Conservation (phyloP, 2,329 filamentous ascomycete species). For the Aureobasidium melanogenum region DNA sequence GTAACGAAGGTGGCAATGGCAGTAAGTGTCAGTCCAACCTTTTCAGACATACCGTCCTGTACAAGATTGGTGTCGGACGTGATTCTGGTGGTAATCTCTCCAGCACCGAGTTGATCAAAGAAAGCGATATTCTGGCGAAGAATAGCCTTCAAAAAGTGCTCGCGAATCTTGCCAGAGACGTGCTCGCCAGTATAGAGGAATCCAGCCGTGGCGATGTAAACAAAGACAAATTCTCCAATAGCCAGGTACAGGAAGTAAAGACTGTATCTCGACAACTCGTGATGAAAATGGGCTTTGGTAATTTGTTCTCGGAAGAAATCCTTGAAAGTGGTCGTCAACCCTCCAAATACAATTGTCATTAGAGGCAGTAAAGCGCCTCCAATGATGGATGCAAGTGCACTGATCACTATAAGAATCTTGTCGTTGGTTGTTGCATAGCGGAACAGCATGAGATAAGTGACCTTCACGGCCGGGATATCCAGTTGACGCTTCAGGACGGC, state of each 20-base stretch:
- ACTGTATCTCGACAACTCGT: conserved; percentile 53
- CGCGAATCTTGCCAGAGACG: conserved; percentile 46
- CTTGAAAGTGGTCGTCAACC: conserved; percentile 64
- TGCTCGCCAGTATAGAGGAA: conserved; percentile 62
- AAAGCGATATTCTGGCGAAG: conserved; percentile 84
- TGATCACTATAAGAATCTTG: conserved; percentile 31
- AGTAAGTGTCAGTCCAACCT: conserved; percentile 68
- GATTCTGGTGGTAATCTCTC: conserved; percentile 89
- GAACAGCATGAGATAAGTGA: conserved; percentile 34
- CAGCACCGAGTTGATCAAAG: conserved; percentile 86
- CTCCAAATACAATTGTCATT: conserved; percentile 58
- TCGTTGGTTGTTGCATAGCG: conserved; percentile 37
- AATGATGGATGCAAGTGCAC: conserved; percentile 27
- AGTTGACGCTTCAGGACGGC: conserved; percentile 30
- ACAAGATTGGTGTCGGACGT: conserved; percentile 90
- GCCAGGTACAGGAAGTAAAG: conserved; percentile 82
- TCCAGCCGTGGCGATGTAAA: conserved; percentile 73
- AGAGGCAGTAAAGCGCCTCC: conserved; percentile 28
- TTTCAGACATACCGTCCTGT: conserved; percentile 89
- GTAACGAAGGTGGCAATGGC: conserved; percentile 76
- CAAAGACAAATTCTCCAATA: conserved; percentile 67
- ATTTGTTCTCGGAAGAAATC: conserved; percentile 46
- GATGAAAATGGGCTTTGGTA: conserved; percentile 47
- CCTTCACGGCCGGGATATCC: conserved; percentile 32
- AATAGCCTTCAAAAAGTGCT: conserved; percentile 75